Percentiles rank a stretch among this genome's conserved stretches.
phyloP scores from a whole-genome alignment of 2,329 filamentous ascomycete genomes.

The Ramularia endophylla region DNA sequence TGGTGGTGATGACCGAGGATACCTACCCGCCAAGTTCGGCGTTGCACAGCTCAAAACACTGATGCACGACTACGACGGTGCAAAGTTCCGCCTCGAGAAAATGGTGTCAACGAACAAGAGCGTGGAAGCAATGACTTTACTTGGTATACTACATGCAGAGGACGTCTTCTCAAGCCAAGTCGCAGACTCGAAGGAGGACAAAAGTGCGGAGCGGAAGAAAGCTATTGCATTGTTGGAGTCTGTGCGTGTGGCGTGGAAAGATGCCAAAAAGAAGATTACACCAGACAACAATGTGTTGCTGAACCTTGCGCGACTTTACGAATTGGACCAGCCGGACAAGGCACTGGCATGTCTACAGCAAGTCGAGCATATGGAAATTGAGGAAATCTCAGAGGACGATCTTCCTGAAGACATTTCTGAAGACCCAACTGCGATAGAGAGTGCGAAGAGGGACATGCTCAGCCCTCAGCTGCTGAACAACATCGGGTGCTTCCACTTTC shows the following conservation, averaged over 20 bases:
- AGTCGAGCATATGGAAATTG: constrained; percentile 83
- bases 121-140: constrained; percentile 83
- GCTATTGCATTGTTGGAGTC: constrained; percentile 77
- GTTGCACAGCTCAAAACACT: constrained; percentile 82
- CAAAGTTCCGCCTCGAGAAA: constrained; percentile 90
- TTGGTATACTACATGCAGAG: constrained; percentile 89
- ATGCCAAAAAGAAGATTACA: constrained; percentile 74
- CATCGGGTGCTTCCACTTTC: constrained; percentile 92
- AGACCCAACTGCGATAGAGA: constrained; percentile 26
- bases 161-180: constrained; percentile 80
- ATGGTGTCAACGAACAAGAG: constrained; percentile 63
- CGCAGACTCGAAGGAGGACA: constrained; percentile 74
- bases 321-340: constrained; percentile 78
- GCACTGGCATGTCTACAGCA: constrained; percentile 87
- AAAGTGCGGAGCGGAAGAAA: constrained; percentile 76
- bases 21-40: constrained; percentile 90
- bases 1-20: constrained; percentile 85
- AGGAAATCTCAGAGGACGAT: constrained; percentile 67
- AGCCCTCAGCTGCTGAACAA: constrained; percentile 94
- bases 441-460: constrained; percentile 65
- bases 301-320: constrained; percentile 87
- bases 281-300: constrained; percentile 84
- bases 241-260: constrained; percentile 85
- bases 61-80: constrained; percentile 79
- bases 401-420: constrained; percentile 42